phyloP scores from a whole-genome alignment of 2,329 filamentous ascomycete genomes.

The Penicillium sp. region DNA sequence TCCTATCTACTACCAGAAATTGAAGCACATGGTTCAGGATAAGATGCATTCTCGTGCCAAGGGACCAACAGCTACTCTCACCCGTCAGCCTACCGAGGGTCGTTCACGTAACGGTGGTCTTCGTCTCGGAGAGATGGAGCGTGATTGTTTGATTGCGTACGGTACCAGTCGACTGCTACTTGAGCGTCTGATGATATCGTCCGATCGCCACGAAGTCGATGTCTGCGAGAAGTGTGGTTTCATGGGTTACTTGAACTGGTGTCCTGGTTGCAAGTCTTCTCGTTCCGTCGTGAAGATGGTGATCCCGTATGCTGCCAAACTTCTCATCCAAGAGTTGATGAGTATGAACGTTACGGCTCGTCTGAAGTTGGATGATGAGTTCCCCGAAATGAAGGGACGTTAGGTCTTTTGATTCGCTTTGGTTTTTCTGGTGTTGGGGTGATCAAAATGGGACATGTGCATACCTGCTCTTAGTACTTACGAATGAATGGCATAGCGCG shows the following conservation, averaged over 20 bases:
- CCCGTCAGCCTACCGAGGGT: conserved; percentile 93
- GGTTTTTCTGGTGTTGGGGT: conserved; percentile 10
- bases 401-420: conserved; percentile 15
- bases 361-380: conserved; percentile 89
- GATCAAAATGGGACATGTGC: conserved; percentile 16
- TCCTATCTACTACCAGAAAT: conserved; percentile 97
- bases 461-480: conserved; percentile 16
- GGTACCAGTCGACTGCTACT: conserved; percentile 88
- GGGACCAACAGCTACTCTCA: conserved; percentile 86
- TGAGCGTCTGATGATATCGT: conserved; percentile 90
- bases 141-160: conserved; percentile 96
- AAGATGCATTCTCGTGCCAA: conserved; percentile 97
- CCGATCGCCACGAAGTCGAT: conserved; percentile 85
- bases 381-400: conserved; percentile 55
- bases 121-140: conserved; percentile 96
- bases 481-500: conserved; percentile 28
- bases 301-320: conserved; percentile 95
- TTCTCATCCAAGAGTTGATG: conserved; percentile 90
- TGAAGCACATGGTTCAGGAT: conserved; percentile 99
- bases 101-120: conserved; percentile 88
- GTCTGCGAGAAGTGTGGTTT: conserved; percentile 91
- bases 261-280: conserved; percentile 84
- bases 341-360: conserved; percentile 98
- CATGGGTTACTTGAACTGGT: conserved; percentile 94
- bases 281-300: conserved; percentile 85